Conservation (phyloP, 1,284 basidiomycete species). For the Leccinum subrobustum region DNA sequence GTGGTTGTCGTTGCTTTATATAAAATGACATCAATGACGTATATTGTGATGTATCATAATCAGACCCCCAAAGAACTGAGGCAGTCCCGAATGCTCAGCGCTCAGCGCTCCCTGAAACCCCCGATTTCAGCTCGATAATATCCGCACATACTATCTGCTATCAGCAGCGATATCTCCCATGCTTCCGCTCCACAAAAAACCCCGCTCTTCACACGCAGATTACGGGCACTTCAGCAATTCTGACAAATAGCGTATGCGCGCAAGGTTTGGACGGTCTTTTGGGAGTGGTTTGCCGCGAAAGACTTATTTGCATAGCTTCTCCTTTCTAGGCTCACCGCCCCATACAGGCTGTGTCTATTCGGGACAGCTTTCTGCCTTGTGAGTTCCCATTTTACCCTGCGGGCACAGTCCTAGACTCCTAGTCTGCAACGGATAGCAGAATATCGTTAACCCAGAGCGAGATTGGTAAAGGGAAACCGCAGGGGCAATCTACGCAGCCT, state of each 20-base stretch:
- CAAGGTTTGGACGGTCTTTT: constrained; percentile 72
- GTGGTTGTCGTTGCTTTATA: constrained; percentile 48
- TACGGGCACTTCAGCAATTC: constrained; percentile 70
- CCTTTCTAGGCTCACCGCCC: constrained; percentile 38
- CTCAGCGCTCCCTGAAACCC: constrained; percentile 21
- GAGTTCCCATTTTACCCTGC: constrained; percentile 84
- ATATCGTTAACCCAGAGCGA: constrained; percentile 57
- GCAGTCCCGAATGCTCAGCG: constrained; percentile 77
- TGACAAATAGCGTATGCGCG: constrained; percentile 65
- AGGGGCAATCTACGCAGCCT: constrained; percentile 66
- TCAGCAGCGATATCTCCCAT: constrained; percentile 15
- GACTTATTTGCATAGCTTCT: constrained; percentile 52
- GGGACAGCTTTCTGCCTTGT: constrained; percentile 50
- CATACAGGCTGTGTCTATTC: constrained; percentile 37
- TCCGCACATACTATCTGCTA: constrained; percentile 22
- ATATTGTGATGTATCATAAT: neutral
- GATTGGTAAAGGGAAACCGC: constrained; percentile 60
- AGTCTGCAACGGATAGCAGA: constrained; percentile 84
- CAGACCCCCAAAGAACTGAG: constrained; percentile 89
- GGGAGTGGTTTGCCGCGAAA: constrained; percentile 80
- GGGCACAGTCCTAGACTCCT: constrained; percentile 83
- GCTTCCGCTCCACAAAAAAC: constrained; percentile 24
- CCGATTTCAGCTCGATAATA: constrained; percentile 17
- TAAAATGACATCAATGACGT: neutral
- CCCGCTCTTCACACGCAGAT: constrained; percentile 21